Base-by-base conservation (phyloP, 2,329 filamentous ascomycete species). In the Microsporum audouinii region DNA sequence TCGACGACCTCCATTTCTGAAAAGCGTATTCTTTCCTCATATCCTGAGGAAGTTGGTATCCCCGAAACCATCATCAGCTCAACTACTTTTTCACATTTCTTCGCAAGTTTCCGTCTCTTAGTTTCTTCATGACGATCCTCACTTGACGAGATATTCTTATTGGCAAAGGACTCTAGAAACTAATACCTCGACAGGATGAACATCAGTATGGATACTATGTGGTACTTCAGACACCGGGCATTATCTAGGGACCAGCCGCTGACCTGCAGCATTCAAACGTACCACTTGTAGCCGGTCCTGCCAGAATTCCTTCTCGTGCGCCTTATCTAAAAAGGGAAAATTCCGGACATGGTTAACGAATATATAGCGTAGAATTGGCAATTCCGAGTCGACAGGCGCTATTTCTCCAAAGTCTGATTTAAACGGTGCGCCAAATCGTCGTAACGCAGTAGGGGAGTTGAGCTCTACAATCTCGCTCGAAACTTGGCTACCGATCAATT, bases 61-160 rank as follows among this genome's bases (percentile, higher is more conserved):
- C 94, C 94, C 5, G 92, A 97, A 6, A 99, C 94, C 91, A 99
- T 96, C 94, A 99, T 99, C 63, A 99, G 80, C 79, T 99, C 94
- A 8, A 99, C 89, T 62, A 99, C 78, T 78, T 99, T 99, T 73
- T 94, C 87, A 56, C 89, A 90, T 81, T 99, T 99, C 68, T 87
- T 80, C 2, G 94, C 92, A 65, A 99, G 78, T 75, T 99, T 99
- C 66, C 86, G 83, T 62, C 94, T 84, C 78, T 99, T 99, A 7
- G 94, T 97, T 75, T 96, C 91, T 76, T 99, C 94, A 34, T 97
- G 78, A 2, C 94, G 85, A 72, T 99, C 94, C 76, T 97, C 94
- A 3, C 92, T 96, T 4, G 91, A 95, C 1, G 92, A 97, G 49
- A 99, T 96, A 72, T 92, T 88, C 73, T 97, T 99, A 71, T 88